These are phyloP conservation scores for Dioscorea dumetorum DNA, from an alignment of 106 monocot genomes.

Conservation along the genomic window DNA sequence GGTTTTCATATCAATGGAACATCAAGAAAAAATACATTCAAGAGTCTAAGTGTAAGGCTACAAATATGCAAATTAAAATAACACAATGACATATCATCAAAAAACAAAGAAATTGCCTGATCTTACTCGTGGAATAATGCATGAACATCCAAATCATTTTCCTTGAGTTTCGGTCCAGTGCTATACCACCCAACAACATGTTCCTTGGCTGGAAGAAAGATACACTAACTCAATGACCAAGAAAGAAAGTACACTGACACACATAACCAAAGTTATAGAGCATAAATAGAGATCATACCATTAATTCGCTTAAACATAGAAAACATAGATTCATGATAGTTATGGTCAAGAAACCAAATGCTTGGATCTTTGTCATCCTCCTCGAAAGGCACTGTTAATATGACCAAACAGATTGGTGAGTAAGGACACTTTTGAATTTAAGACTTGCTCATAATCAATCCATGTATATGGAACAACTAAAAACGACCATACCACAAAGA, in stretches of 20 bases:
- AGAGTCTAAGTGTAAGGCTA: too few species aligned
- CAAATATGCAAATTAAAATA: too few species aligned
- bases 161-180: constrained; percentile 91
- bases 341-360: constrained; percentile 99
- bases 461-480: too few species aligned
- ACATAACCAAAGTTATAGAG: neutral
- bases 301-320: constrained; percentile 99
- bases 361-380: constrained; percentile 96
- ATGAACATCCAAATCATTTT: constrained; percentile 95
- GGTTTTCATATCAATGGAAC: too few species aligned
- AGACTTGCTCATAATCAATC: too few species aligned
- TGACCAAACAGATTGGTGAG: neutral
- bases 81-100: neutral
- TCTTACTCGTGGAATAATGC: constrained; percentile 85
- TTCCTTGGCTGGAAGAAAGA: constrained; percentile 72
- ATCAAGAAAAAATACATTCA: too few species aligned
- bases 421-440: neutral
- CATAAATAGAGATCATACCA: constrained; percentile 27
- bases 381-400: constrained; percentile 81
- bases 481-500: too few species aligned
- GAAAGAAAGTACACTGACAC: neutral
- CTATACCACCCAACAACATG: constrained; percentile 99
- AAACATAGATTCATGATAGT: constrained; percentile 98
- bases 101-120: neutral
- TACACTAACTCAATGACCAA: neutral